Evolutionary conservation across 768 basidiomycete genomes (phyloP), one percentile per base, ranked within the genome.

Genomic region (Tricholoma sp.): DNA sequence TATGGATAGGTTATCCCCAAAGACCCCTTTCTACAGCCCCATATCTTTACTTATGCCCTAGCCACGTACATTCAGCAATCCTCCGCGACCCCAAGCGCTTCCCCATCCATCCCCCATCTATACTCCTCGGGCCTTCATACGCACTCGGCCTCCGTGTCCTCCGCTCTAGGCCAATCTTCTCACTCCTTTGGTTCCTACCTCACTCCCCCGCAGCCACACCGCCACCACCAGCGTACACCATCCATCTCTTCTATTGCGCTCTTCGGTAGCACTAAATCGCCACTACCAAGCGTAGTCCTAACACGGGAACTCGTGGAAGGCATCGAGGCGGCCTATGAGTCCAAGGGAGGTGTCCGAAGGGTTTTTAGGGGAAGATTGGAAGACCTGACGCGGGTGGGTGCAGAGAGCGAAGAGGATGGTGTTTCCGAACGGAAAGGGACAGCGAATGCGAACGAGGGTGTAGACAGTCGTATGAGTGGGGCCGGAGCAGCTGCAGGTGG

Each of bases 1-100:
- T 18, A 39, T 44, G 20, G 51, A 36, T 53, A 71, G 65, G 57
- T 68, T 47, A 72, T 85, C 36, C 86, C 90, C 2, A 86, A 85
- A 66, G 91, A 93, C 67, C 91, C 91, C 1, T 91, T 94, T 64
- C 72, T 89, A 45, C 80, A 89, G 55, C 88, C 89, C 0, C 66
- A 79, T 39, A 72, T 72, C 8, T 87, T 93, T 57, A 63, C 79
- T 18, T 68, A 72, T 24, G 79, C 80, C 1, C 72, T 92, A 6
- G 66, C 62, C 45, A 66, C 71, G 15, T 78, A 76, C 55, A 51
- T 69, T 29, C 65, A 69, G 13, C 59, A 70, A 39, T 55, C 69
- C 39, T 13, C 39, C 6, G 4, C 31, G 4, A 32, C 52, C 6
- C 52, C 52, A 4, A 4, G 29, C 5, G 6, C 41, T 29, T 44